Percentiles rank a stretch among this genome's conserved stretches.
phyloP scores from a whole-genome alignment of 768 basidiomycete genomes.

The Podaxis sp. region DNA sequence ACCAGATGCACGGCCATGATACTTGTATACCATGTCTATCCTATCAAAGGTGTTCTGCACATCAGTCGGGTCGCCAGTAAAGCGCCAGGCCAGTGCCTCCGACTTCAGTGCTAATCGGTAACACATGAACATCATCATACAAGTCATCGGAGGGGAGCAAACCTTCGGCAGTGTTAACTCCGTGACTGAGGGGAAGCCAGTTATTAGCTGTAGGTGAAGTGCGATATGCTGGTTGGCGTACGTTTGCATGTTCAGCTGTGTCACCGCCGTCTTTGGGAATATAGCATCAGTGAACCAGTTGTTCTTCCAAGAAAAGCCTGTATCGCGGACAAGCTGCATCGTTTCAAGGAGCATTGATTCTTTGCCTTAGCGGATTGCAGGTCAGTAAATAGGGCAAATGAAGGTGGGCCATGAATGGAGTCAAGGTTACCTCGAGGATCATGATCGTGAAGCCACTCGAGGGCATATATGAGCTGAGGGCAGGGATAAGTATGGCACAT shows the following conservation, averaged over 20 bases:
- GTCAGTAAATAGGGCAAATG: neutral
- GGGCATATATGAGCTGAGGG: slow-evolving; percentile 32
- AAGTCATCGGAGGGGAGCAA: neutral
- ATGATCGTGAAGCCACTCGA: slow-evolving; percentile 43
- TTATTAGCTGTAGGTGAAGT: neutral
- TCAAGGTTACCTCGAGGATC: slow-evolving; percentile 31
- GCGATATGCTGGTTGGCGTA: slow-evolving; percentile 17
- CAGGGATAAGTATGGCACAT: neutral
- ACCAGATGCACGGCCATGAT: slow-evolving; percentile 39
- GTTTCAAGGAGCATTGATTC: slow-evolving; percentile 37
- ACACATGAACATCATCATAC: neutral
- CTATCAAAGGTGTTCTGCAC: slow-evolving; percentile 38
- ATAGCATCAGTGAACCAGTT: slow-evolving; percentile 36
- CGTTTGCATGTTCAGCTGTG: slow-evolving; percentile 32
- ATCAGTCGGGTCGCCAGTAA: slow-evolving; percentile 39
- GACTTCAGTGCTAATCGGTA: slow-evolving; percentile 34
- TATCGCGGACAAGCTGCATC: slow-evolving; percentile 38
- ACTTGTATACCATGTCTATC: slow-evolving; percentile 37
- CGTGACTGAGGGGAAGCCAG: slow-evolving; percentile 29
- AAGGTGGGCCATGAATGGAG: neutral
- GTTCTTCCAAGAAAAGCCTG: slow-evolving; percentile 42
- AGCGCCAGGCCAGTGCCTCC: slow-evolving; percentile 42
- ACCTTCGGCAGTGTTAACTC: slow-evolving; percentile 42
- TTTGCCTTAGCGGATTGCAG: slow-evolving; percentile 25
- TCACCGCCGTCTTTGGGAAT: slow-evolving; percentile 34